Conservation (phyloP, 148 eudicot species). For the Nepenthes gracilis region DNA sequence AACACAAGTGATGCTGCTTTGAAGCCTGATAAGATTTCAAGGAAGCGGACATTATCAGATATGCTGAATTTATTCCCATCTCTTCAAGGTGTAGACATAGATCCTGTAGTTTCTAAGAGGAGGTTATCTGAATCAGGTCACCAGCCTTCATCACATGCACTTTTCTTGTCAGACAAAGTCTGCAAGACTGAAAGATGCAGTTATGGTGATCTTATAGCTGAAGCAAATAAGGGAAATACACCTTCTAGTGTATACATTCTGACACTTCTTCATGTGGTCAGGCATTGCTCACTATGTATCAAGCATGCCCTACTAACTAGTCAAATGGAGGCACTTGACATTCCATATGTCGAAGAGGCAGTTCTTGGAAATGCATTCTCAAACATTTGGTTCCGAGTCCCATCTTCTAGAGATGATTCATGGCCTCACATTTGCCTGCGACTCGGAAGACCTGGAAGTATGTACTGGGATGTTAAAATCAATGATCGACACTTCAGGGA, state of each 20-base stretch:
- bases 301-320: conserved; percentile 92
- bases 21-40: conserved; percentile 25
- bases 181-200: conserved; percentile 39
- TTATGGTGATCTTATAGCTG: conserved; percentile 71
- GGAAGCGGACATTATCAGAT: conserved; percentile 68
- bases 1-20: conserved; percentile 30
- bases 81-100: conserved; percentile 26
- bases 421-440: conserved; percentile 88
- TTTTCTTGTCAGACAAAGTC: conserved; percentile 20
- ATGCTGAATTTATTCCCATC: conserved; percentile 66
- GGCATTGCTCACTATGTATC: conserved; percentile 93
- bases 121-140: conserved; percentile 25
- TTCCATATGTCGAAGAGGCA: conserved; percentile 83
- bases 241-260: conserved; percentile 66
- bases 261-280: conserved; percentile 78
- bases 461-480: conserved; percentile 98
- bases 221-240: conserved; percentile 89
- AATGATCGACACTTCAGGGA: conserved; percentile 85
- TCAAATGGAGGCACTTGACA: conserved; percentile 88
- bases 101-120: conserved; percentile 41
- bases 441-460: conserved; percentile 84
- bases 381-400: conserved; percentile 83
- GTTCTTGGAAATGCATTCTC: conserved; percentile 59
- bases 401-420: conserved; percentile 59
- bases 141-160: conserved; percentile 22